Base-by-base conservation (phyloP, 495 filamentous ascomycete genomes). In the Sordaria brevicollis region DNA sequence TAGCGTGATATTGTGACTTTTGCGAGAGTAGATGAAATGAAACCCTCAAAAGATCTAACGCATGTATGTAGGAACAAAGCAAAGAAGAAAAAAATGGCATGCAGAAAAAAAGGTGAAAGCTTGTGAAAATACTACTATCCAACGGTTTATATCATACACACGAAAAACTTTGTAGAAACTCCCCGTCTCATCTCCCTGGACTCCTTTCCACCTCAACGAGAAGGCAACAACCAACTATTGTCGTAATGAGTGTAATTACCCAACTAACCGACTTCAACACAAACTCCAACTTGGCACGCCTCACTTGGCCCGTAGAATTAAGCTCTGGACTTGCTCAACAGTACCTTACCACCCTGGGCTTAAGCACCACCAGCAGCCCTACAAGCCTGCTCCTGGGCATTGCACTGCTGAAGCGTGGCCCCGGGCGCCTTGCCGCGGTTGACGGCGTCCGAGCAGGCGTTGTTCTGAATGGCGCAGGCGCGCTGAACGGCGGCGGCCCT, bases 401-500 rank as follows among this genome's bases (percentile, higher is more conserved):
- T 79, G 79, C 85, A 87, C 66, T 86, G 77, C 13, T 69, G 67
- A 41, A 83, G 75, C 6, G 71, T 76, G 70, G 74, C 72, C 19
- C 80, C 77, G 37, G 69, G 68, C 1, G 73, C 73, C 54, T 71
- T 36, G 38, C 80, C 77, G 37, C 71, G 34, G 71, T 85, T 85
- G 71, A 81, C 79, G 38, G 83, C 83, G 43, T 84, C 72, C 67
- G 80, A 78, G 74, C 84, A 86, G n/a, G 71, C 75, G 72, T 86
- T 86, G 73, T 84, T 82, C 79, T 86, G 84, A 67, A 85, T 82
- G 71, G 81, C 75, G 62, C 76, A 79, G 34, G 79, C 79, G 39
- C 81, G 77, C 75, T 82, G 78, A 38, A 76, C 74, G 43, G 84
- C 84, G 21, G 81, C 80, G 41, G 69, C 74, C 72, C 76, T 68